Evolutionary conservation across 2,329 filamentous ascomycete genomes (phyloP).

Genomic region (Xylaria sp.): DNA sequence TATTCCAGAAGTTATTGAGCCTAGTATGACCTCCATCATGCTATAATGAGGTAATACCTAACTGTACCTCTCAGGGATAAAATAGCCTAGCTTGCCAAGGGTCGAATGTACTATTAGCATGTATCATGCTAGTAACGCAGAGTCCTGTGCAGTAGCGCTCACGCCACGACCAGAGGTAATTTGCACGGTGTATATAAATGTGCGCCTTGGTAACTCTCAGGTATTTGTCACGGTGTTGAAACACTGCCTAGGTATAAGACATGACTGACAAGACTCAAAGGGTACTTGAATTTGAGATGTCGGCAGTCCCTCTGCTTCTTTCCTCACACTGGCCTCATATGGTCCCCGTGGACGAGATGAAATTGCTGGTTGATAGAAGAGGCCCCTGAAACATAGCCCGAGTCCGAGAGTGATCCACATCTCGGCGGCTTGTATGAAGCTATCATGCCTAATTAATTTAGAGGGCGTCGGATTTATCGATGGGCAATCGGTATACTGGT

Average conservation of each 20-base stretch:
- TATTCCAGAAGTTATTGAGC: neutral
- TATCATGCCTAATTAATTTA: neutral
- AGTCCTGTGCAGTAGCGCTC: slow-evolving; percentile 20
- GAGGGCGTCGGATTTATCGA: neutral
- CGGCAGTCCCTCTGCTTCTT: neutral
- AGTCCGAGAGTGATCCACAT: slow-evolving; percentile 2
- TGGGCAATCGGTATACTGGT: neutral
- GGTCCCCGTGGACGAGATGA: neutral
- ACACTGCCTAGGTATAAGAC: neutral
- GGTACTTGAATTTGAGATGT: slow-evolving; percentile 20
- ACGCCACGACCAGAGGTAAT: slow-evolving; percentile 11
- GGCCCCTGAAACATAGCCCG: slow-evolving; percentile 26
- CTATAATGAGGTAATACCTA: neutral
- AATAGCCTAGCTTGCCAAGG: slow-evolving; percentile 11
- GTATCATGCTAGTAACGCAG: slow-evolving; percentile 17
- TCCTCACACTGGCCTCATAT: slow-evolving; percentile 11
- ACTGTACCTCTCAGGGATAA: neutral
- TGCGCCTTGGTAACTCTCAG: slow-evolving; percentile 3
- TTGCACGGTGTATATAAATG: slow-evolving; percentile 10
- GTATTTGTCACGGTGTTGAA: slow-evolving; percentile 23
- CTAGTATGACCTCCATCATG: neutral
- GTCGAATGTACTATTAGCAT: neutral
- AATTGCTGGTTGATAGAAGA: neutral
- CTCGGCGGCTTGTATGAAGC: slow-evolving; percentile 3
- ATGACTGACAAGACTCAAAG: neutral